These are phyloP conservation scores for Gynochthodes officinalis DNA, from an alignment of 257 asterid genomes.

Conservation along the genomic window DNA sequence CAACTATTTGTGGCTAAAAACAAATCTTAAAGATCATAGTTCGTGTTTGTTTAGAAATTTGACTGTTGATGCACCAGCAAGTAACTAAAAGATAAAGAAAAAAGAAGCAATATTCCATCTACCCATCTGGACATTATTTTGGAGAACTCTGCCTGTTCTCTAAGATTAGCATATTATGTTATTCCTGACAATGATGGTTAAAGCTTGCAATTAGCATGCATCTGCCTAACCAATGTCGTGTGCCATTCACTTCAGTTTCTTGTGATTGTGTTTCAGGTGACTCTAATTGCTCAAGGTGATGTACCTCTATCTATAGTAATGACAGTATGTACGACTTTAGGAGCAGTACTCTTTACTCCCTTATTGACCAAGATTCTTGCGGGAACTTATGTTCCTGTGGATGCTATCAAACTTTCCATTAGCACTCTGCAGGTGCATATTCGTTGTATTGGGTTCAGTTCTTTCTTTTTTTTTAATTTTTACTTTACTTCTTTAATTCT, in stretches of 20 bases:
- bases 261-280: conserved; percentile 72
- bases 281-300: conserved; percentile 89
- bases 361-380: conserved; percentile 70
- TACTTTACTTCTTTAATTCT: not conserved
- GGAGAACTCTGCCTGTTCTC: not conserved
- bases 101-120: not conserved
- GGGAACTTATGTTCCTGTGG: conserved; percentile 78
- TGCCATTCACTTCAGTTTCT: conserved; percentile 24
- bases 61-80: not conserved
- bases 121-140: not conserved
- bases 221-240: not conserved
- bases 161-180: not conserved
- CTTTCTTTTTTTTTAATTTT: too few species aligned
- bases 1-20: not conserved
- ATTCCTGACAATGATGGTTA: not conserved
- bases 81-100: not conserved
- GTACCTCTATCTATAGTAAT: conserved; percentile 81
- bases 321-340: conserved; percentile 84
- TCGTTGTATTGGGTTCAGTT: conserved; percentile 4
- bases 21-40: not conserved
- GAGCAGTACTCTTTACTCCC: conserved; percentile 89
- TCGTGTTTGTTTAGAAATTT: not conserved
- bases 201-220: not conserved
- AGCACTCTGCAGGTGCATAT: conserved; percentile 86
- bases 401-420: conserved; percentile 66